Percentiles rank a stretch among this genome's conserved stretches.
phyloP scores from a whole-genome alignment of 1,139 yeast genomes.

The Pichia inconspicua region DNA sequence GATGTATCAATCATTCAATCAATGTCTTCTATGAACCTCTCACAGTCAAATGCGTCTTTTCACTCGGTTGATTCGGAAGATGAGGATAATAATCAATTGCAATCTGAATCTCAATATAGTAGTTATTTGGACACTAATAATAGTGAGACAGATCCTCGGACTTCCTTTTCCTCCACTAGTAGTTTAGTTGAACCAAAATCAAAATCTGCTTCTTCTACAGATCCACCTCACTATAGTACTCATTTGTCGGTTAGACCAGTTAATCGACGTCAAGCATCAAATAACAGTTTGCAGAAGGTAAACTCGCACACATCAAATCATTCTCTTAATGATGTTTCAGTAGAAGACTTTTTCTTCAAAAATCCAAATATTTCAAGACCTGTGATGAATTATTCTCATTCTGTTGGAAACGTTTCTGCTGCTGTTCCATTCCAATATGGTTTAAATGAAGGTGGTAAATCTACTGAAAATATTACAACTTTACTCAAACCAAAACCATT shows the following conservation, averaged over 20 bases:
- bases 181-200: constrained; percentile 4
- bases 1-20: constrained; percentile 21
- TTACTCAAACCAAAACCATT: constrained; percentile 39
- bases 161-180: constrained; percentile 7
- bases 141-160: neutral
- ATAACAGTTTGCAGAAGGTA: neutral
- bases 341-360: constrained; percentile 28
- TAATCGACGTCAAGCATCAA: neutral
- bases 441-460: neutral
- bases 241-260: neutral
- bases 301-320: neutral
- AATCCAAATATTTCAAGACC: constrained; percentile 21
- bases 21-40: constrained; percentile 12
- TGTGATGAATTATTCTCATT: constrained; percentile 13
- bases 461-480: constrained; percentile 16
- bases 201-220: neutral
- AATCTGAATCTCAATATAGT: neutral
- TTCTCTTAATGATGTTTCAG: constrained; percentile 17
- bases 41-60: constrained; percentile 9
- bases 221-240: neutral
- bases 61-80: constrained; percentile 4
- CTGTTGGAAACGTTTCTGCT: constrained; percentile 11
- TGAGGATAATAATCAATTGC: neutral
- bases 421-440: neutral
- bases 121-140: neutral